Base-by-base conservation (phyloP, 768 basidiomycete genomes). In the Lactarius trivialis region DNA sequence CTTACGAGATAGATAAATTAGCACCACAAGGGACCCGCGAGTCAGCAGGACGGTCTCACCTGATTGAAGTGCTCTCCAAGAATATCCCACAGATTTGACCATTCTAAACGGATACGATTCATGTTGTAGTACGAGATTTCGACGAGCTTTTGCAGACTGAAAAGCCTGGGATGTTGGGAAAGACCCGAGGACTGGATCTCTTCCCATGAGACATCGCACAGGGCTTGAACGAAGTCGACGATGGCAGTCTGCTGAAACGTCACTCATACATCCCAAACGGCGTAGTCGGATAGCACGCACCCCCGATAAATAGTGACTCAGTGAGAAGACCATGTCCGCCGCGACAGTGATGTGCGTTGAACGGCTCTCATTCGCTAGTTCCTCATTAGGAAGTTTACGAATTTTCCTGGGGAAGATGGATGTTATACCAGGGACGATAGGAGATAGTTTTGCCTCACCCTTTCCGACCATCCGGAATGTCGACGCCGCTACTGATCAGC, bases 91-190 rank as follows among this genome's bases (percentile, higher is more conserved):
- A 99, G 79, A 73, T 92, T 91, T 0, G 92, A 93, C 97, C 97
- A 99, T 73, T 99, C 97, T 53, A 99, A 76, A 74, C 97, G 91
- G 71, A 99, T 98, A 53, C 97, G 88, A 65, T 80, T 88, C 97
- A 99, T 99, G 75, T 99, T 99, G 76, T 99, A 99, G 74, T 99
- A 99, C 9, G 95, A 97, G 59, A 99, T 98, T 71, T 99, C 97
- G 43, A 98, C 96, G 37, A 99, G 79, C 75, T 98, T 99, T 74
- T 98, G 95, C 60, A 99, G 76, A 73, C 95, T 96, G 81, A 98
- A 99, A 60, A 98, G 78, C 28, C 97, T 85, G 1, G 97, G 96
- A 71, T 93, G 89, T 64, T 95, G 88, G 3, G 96, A 96, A 32
- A 93, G 76, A 19, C 94, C 94, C 0, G 97, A 98, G 0, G 94